Evolutionary conservation across 305 asterid genomes (phyloP), one percentile per base, ranked within the genome.

Genomic region (Fraxinus angustifolia): DNA sequence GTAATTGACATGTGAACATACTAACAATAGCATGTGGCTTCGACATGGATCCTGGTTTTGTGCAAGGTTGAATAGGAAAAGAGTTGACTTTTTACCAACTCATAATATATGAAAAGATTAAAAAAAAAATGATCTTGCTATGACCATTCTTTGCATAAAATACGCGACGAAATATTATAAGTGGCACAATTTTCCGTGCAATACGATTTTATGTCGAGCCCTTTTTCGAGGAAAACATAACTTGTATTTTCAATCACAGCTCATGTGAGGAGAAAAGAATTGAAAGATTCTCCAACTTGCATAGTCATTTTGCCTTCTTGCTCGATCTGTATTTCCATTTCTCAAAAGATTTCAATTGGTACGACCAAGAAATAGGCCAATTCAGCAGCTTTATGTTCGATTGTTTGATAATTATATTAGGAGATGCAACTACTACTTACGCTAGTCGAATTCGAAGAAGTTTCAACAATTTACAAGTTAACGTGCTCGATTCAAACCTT

Each of bases 41-140:
- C 80, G 82, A 80, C 87, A 83, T 78, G 86, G 85, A 42, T 48
- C 84, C 83, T 68, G 34, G 73, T 81, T 77, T 76, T 48, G 21
- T 21, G 68, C 6, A 45, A 14, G 35, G 73, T 10, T 14, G n/a
- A 68, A 68, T 12, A 5, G 1, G 4, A 30, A 68, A 30, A 30
- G 74, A 14, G 74, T 68, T 68, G 74, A 68, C 74, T 30, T 68
- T 30, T 30, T 30, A 14, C 38, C 21, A 68, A 68, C 8, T 30
- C 14, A 21, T 60, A 60, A 60, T 60, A 21, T 19, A 17, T 58
- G 11, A 60, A 53, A 53, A 53, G 26, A 48, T 53, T n/a, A 1
- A 53, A 53, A 53, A 21, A 58, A 58, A 36, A 6, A 36, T 0
- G 31, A 0, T 19, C 31, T 60, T 21, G 16, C 6, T 19, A 21